phyloP scores from a whole-genome alignment of 2,329 filamentous ascomycete genomes.

The Tolypocladium album region DNA sequence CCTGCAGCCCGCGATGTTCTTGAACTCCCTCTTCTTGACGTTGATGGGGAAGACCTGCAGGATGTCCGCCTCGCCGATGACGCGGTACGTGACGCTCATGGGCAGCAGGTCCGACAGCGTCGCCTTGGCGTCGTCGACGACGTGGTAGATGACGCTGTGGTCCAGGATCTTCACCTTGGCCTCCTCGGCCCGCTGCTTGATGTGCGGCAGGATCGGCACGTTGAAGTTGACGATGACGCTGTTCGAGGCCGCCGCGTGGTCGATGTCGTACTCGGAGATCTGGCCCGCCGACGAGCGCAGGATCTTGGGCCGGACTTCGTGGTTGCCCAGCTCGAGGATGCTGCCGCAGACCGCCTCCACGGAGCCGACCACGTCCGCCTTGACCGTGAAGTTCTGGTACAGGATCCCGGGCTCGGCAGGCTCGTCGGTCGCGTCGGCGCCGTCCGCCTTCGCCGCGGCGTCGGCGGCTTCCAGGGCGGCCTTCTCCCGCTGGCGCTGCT shows the following conservation, averaged over 20 bases:
- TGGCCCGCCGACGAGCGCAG: slow-evolving; percentile 69
- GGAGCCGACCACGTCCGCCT: slow-evolving; percentile 87
- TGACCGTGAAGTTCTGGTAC: slow-evolving; percentile 72
- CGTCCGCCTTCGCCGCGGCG: slow-evolving; percentile 22
- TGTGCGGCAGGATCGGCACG: slow-evolving; percentile 52
- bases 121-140: slow-evolving; percentile 61
- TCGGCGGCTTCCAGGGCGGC: slow-evolving; percentile 27
- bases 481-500: slow-evolving; percentile 49
- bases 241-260: slow-evolving; percentile 69
- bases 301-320: slow-evolving; percentile 69
- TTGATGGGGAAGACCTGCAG: slow-evolving; percentile 77
- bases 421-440: slow-evolving; percentile 20
- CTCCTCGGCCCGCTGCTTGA: slow-evolving; percentile 58
- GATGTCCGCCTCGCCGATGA: slow-evolving; percentile 82
- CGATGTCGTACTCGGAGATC: slow-evolving; percentile 77
- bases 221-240: slow-evolving; percentile 85
- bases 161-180: slow-evolving; percentile 70
- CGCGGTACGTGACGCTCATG: slow-evolving; percentile 54
- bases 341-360: slow-evolving; percentile 80
- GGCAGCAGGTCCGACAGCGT: slow-evolving; percentile 60
- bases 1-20: slow-evolving; percentile 77
- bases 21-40: slow-evolving; percentile 56
- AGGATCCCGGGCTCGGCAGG: slow-evolving; percentile 30
- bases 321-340: slow-evolving; percentile 68
- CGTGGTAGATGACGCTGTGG: slow-evolving; percentile 76